phyloP scores from a whole-genome alignment of 2,329 filamentous ascomycete genomes.

The Cadophora sp. region DNA sequence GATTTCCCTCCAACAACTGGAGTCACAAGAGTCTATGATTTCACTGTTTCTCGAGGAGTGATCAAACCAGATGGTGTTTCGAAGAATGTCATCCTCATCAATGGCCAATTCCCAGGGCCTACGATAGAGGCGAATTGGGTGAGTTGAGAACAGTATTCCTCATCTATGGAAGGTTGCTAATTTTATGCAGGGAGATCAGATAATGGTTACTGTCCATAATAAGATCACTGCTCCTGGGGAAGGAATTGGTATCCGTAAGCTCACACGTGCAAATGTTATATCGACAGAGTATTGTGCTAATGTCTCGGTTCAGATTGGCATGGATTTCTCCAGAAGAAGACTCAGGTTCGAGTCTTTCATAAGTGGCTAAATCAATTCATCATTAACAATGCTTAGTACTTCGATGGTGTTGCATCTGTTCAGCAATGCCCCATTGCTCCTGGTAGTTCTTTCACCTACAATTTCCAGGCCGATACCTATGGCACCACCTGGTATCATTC shows the following conservation, averaged over 20 bases:
- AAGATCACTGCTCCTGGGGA: conserved; percentile 7
- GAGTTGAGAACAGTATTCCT: not conserved
- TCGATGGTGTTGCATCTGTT: conserved; percentile 51
- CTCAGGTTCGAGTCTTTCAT: conserved; percentile 24
- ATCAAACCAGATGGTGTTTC: conserved; percentile 39
- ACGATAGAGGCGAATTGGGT: conserved; percentile 50
- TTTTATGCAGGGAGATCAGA: conserved; percentile 15
- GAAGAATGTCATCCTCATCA: conserved; percentile 53
- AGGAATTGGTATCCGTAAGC: conserved; percentile 17
- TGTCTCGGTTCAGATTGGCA: conserved; percentile 42
- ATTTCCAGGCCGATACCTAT: conserved; percentile 22
- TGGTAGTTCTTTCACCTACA: conserved; percentile 37
- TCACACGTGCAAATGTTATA: no score
- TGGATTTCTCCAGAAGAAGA: conserved; percentile 53
- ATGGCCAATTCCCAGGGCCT: conserved; percentile 72
- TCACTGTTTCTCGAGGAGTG: conserved; percentile 39
- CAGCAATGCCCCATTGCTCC: conserved; percentile 70
- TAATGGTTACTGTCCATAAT: conserved; percentile 21
- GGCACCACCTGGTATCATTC: conserved; percentile 64
- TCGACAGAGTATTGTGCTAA: not conserved
- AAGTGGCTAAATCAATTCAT: no score
- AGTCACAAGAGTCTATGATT: conserved; percentile 45
- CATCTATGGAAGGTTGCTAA: not conserved
- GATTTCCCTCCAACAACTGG: conserved; percentile 45
- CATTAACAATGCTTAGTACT: conserved; percentile 26